Conservation (phyloP, 495 filamentous ascomycete genomes). For the Talaromyces adpressus region DNA sequence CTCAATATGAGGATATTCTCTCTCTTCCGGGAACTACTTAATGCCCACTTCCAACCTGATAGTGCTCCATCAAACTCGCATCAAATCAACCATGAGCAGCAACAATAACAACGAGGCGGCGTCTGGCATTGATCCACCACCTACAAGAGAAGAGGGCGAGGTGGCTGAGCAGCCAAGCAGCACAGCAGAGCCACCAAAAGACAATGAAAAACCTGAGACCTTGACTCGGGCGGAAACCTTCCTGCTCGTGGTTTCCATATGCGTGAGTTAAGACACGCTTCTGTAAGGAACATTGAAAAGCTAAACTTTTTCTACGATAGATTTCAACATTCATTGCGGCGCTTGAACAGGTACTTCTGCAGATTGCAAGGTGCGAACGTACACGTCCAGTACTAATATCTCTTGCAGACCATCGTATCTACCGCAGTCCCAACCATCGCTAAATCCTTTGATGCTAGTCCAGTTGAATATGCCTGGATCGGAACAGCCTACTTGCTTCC, state of each 20-base stretch:
- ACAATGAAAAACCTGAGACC: neutral
- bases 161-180: neutral
- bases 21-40: neutral
- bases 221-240: neutral
- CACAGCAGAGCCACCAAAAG: conserved; percentile 1
- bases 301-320: neutral
- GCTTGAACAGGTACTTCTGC: conserved; percentile 1
- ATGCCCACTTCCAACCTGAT: neutral
- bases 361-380: neutral
- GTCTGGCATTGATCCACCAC: neutral
- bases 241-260: conserved; percentile 3
- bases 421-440: conserved; percentile 56
- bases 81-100: conserved; percentile 1
- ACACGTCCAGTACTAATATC: conserved; percentile 1
- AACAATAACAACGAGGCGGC: neutral
- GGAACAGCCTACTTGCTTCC: conserved; percentile 63
- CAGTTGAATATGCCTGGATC: conserved; percentile 67
- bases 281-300: neutral
- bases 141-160: neutral
- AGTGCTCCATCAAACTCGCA: neutral
- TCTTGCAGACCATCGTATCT: conserved; percentile 40
- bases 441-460: conserved; percentile 48
- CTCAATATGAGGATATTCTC: neutral
- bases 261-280: conserved; percentile 3
- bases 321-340: conserved; percentile 5